Base-by-base conservation (phyloP, 164 flowering plant species). In the Warburgia ugandensis region DNA sequence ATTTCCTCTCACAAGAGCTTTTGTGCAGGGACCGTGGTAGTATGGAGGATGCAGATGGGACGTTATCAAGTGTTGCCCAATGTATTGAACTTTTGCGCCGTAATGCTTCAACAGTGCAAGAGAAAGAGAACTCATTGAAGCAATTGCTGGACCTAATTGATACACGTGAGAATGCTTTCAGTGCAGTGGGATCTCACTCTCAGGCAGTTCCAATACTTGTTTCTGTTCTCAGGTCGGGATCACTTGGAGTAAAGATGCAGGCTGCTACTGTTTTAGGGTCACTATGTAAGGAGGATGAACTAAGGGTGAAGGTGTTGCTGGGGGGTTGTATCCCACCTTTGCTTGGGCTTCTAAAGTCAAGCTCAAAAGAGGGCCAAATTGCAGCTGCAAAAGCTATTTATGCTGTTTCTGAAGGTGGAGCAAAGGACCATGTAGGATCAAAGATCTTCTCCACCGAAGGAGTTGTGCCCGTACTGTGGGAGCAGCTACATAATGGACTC, bases 41-140 rank as follows among this genome's bases (percentile, higher is more conserved):
- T 66, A 83, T 94, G 96, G 97, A 94, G 70, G 99, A 94, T 66
- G 83, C 90, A 35, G 99, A 94, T 76, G 97, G 97, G 50, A 89
- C 96, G 63, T 56, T 89, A 29, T 88, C 97, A 50, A 86, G 84
- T 73, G 99, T 94, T 66, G 99, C 97, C 37, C 99, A 89, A 59
- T 94, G 94, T 71, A 84, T 94, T 72, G 97, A 89, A 80, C 86
- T 79, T 58, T 68, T 94, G 77, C 78, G 95, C 19, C 84, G 72
- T 53, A 77, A 67, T 68, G 75, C 97, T 45, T 86, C 94, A 12
- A 68, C 92, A 33, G 60, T 59, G 14, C 94, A 82, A 66, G 99
- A 89, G 55, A 94, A 86, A 68, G 99, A 89, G 56, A 64, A 48
- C 64, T 68, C 80, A 27, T 60, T 89, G 75, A 83, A 51, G 75